These are phyloP conservation scores for Dacryopinax primogenitus DNA, from an alignment of 768 basidiomycete genomes.

Conservation along the genomic window DNA sequence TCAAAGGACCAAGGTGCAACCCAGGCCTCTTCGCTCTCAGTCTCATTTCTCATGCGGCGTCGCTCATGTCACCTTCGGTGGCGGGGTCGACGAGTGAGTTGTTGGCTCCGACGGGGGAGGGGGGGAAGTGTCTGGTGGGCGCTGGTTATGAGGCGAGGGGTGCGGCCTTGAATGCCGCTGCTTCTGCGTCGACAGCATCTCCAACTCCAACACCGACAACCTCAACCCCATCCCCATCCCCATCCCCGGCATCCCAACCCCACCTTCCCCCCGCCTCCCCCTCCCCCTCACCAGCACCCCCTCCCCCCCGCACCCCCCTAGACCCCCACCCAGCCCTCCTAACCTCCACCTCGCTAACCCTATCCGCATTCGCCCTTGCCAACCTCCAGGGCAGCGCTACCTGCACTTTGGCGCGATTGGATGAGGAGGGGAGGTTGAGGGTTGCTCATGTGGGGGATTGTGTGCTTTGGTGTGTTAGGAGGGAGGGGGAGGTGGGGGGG, in stretches of 20 bases:
- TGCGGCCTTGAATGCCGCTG: no score
- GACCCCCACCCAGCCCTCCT: conserved; percentile 4
- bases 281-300: neutral
- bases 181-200: no score
- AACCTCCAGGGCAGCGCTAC: neutral
- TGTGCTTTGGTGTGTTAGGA: neutral
- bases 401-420: neutral
- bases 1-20: neutral
- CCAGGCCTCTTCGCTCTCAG: neutral
- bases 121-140: neutral
- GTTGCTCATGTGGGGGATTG: conserved; percentile 2
- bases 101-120: neutral
- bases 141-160: no score
- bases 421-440: neutral
- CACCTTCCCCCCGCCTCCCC: neutral
- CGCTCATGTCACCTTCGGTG: neutral
- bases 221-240: neutral
- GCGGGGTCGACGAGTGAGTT: no score
- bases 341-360: neutral
- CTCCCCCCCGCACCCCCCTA: neutral
- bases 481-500: neutral
- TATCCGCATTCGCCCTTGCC: neutral
- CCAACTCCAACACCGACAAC: neutral
- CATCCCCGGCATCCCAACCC: neutral
- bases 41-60: neutral